phyloP scores from a whole-genome alignment of 179 eudicot genomes.

The Camellia oleifera region DNA sequence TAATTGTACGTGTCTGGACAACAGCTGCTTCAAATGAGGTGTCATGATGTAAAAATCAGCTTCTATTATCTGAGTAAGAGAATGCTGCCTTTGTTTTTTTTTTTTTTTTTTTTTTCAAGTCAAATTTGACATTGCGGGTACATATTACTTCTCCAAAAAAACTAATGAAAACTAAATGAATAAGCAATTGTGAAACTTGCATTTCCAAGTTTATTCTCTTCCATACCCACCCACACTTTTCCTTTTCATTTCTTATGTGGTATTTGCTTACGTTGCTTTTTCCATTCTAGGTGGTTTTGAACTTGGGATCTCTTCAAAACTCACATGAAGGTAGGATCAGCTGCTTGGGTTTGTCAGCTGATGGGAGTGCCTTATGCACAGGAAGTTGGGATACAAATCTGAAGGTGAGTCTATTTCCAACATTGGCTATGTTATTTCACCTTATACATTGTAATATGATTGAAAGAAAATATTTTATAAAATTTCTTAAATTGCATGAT shows the following conservation, averaged over 20 bases:
- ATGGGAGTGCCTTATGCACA: constrained; percentile 97
- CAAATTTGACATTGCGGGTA: not conserved
- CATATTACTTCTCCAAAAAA: not conserved
- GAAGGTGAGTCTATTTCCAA: constrained; percentile 54
- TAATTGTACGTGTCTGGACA: not conserved
- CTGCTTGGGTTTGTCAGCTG: constrained; percentile 93
- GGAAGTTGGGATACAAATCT: constrained; percentile 92
- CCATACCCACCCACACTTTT: not conserved
- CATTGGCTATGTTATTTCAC: not conserved
- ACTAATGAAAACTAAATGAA: not conserved
- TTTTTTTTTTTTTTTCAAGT: not conserved
- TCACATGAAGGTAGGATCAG: constrained; percentile 73
- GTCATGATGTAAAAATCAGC: not conserved
- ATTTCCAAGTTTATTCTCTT: not conserved
- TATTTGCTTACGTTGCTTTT: constrained; percentile 1
- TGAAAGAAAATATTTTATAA: not conserved
- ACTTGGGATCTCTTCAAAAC: constrained; percentile 79
- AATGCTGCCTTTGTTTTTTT: not conserved
- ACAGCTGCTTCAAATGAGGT: not conserved
- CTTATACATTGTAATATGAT: not conserved
- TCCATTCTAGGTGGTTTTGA: constrained; percentile 55
- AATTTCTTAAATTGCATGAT: not conserved
- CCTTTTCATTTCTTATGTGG: not conserved
- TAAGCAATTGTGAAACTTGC: not conserved
- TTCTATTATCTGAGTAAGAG: not conserved